These are phyloP conservation scores for Mortierella claussenii DNA, from an alignment of 192 early-diverging fungal genomes.

Conservation along the genomic window DNA sequence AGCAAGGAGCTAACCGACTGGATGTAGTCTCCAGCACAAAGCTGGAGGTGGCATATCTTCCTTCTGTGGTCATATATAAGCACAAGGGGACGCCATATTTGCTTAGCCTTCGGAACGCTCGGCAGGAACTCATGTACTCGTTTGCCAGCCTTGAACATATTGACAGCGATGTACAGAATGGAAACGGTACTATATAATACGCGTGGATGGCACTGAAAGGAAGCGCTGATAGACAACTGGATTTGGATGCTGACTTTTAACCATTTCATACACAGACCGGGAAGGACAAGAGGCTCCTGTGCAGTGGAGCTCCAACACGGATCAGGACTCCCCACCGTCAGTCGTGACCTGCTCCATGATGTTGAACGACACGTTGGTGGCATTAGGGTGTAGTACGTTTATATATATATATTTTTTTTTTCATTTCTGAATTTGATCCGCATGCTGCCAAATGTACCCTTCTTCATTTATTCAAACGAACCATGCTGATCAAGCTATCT, in stretches of 20 bases:
- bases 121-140: slow-evolving; percentile 11
- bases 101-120: slow-evolving; percentile 9
- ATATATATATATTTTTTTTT: background rate
- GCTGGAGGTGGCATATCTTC: too few relatives aligned
- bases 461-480: too few relatives aligned
- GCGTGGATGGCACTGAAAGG: too few relatives aligned
- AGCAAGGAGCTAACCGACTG: too few relatives aligned
- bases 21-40: too few relatives aligned
- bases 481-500: too few relatives aligned
- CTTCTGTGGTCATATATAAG: slow-evolving; percentile 1
- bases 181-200: slow-evolving; percentile 9
- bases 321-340: background rate
- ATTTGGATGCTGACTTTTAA: too few relatives aligned
- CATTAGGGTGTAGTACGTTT: slow-evolving; percentile 72
- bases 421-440: too few relatives aligned
- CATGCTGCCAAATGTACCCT: too few relatives aligned
- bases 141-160: background rate
- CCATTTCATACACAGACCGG: too few relatives aligned
- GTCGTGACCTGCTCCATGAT: slow-evolving; percentile 59
- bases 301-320: slow-evolving; percentile 13
- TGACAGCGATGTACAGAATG: background rate
- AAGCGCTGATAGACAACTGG: too few relatives aligned
- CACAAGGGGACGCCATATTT: background rate
- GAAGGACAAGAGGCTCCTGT: background rate
- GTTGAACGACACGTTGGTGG: slow-evolving; percentile 67